A percentile compares a stretch with the other conserved stretches of the same genome.
These are phyloP conservation scores for Xylogone sp. DNA, from an alignment of 2,329 filamentous ascomycete species.

Conservation along the genomic window DNA sequence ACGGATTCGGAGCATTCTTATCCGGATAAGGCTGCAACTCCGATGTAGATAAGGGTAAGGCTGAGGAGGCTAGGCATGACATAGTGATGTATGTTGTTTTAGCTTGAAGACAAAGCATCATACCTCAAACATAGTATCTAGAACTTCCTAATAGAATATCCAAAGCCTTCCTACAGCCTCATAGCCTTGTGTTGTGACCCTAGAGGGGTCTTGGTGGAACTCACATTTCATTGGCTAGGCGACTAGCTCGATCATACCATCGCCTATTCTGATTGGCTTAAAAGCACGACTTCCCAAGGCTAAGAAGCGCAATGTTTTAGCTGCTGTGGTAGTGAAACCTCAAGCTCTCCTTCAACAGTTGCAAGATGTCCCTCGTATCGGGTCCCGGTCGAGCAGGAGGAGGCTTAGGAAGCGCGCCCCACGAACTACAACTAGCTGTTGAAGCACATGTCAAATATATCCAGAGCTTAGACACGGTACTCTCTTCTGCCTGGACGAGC, in stretches of 20 bases:
- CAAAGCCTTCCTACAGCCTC: too few species aligned
- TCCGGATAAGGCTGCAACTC: too few species aligned
- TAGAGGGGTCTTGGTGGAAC: too few species aligned
- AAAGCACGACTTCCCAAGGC: neutral
- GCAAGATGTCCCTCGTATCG: conserved; percentile 28
- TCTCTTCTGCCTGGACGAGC: conserved; percentile 15
- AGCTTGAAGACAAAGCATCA: too few species aligned
- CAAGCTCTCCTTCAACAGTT: neutral
- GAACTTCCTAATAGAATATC: too few species aligned
- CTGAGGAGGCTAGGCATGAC: too few species aligned
- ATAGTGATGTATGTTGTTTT: too few species aligned
- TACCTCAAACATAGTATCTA: too few species aligned
- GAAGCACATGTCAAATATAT: conserved; percentile 82
- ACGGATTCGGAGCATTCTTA: too few species aligned
- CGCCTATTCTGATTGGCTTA: neutral
- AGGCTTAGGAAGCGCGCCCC: conserved; percentile 13
- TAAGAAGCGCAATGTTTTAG: neutral
- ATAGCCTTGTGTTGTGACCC: too few species aligned
- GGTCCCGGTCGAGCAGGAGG: conserved; percentile 24
- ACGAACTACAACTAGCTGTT: conserved; percentile 28
- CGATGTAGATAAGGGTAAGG: too few species aligned
- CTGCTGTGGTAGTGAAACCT: neutral
- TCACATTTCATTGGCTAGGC: neutral
- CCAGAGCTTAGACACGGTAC: conserved; percentile 80
- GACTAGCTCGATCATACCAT: neutral